Percentiles rank a stretch among this genome's conserved stretches.
These are phyloP conservation scores for Pythium myriotylum DNA, from an alignment of 352 stramenopile genomes.

Conservation along the genomic window DNA sequence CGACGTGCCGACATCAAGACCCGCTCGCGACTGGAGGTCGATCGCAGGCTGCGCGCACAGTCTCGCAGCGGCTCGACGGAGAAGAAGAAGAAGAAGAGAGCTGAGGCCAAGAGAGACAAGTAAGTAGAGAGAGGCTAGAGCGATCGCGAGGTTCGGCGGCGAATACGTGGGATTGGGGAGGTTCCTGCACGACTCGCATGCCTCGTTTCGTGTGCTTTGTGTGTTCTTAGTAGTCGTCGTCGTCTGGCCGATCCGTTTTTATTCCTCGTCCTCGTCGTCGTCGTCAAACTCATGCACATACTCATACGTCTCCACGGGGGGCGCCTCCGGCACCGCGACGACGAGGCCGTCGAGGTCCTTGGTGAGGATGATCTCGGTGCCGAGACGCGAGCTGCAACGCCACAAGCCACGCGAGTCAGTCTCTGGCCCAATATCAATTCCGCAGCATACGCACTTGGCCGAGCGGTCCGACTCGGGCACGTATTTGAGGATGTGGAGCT, in stretches of 20 bases:
- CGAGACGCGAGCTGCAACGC: constrained; percentile 68
- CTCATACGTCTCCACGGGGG: constrained; percentile 80
- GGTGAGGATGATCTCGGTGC: constrained; percentile 85
- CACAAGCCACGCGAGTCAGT: constrained; percentile 12
- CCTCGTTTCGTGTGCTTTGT: not conserved
- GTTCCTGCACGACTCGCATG: not conserved
- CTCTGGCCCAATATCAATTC: not conserved
- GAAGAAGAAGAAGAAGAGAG: constrained; percentile 35
- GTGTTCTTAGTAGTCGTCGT: not conserved
- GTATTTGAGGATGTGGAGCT: constrained; percentile 82
- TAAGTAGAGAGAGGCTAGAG: not conserved
- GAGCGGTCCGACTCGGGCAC: constrained; percentile 81
- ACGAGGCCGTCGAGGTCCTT: constrained; percentile 89
- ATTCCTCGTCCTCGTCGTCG: constrained; percentile 64
- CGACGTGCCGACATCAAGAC: constrained; percentile 71
- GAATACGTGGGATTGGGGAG: no score
- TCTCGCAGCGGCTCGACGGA: constrained; percentile 30
- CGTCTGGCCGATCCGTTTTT: constrained; percentile 1
- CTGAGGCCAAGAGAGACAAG: not conserved
- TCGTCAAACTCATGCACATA: constrained; percentile 90
- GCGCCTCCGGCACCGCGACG: constrained; percentile 83
- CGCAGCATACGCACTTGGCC: constrained; percentile 51
- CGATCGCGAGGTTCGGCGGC: no score
- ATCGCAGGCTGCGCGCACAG: constrained; percentile 49
- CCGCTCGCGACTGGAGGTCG: constrained; percentile 54